Percentiles rank a stretch among this genome's conserved stretches.
Conservation (phyloP, 495 filamentous ascomycete species). For the Friedmanniomyces simplex region DNA sequence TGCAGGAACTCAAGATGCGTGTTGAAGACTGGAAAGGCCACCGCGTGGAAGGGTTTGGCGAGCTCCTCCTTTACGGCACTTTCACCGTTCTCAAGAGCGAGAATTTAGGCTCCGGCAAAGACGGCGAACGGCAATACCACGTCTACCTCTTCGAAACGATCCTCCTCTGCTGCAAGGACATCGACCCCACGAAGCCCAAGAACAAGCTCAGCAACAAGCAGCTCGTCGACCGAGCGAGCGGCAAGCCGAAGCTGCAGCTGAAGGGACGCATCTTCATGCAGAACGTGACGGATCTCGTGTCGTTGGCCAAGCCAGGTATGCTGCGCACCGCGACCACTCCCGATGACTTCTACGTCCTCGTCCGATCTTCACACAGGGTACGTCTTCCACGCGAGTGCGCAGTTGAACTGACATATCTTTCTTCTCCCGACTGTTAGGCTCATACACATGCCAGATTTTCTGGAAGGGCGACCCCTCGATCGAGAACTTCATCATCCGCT, state of each 20-base stretch:
- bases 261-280: constrained; percentile 99
- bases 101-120: constrained; percentile 42
- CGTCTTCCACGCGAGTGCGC: not conserved
- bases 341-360: constrained; percentile 7
- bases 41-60: constrained; percentile 78
- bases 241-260: constrained; percentile 73
- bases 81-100: constrained; percentile 89
- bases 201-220: constrained; percentile 62
- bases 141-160: constrained; percentile 96
- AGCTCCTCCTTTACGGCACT: constrained; percentile 78
- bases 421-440: constrained; percentile 41
- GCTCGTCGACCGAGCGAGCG: constrained; percentile 52
- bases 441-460: constrained; percentile 92
- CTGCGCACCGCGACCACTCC: not conserved
- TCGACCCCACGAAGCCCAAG: constrained; percentile 75
- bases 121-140: constrained; percentile 61
- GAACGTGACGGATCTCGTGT: constrained; percentile 89
- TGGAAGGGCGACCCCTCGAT: constrained; percentile 97
- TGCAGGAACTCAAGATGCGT: constrained; percentile 67
- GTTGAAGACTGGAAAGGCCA: constrained; percentile 98
- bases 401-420: not conserved
- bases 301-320: constrained; percentile 71
- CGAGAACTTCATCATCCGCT: constrained; percentile 91
- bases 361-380: constrained; percentile 8
- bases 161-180: constrained; percentile 93